These are phyloP conservation scores for Hypoxylon fragiforme DNA, from an alignment of 495 filamentous ascomycete genomes.

Conservation along the genomic window DNA sequence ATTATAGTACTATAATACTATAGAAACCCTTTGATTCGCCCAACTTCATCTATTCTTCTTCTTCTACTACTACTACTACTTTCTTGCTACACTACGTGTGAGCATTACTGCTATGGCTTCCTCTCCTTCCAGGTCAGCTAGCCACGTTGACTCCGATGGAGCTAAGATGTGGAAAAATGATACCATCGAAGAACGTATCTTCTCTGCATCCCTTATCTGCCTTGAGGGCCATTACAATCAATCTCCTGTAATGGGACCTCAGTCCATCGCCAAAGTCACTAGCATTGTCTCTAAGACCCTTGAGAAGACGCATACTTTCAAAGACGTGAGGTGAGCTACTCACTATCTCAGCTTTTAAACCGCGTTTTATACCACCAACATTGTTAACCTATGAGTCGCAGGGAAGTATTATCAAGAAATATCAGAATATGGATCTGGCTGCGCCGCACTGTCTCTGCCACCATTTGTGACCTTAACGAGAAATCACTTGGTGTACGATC, in stretches of 20 bases:
- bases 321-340: constrained; percentile 54
- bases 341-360: neutral
- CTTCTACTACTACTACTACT: neutral
- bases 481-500: constrained; percentile 57
- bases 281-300: constrained; percentile 55
- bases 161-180: constrained; percentile 28
- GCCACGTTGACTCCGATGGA: constrained; percentile 12
- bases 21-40: no score
- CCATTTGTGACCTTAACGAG: constrained; percentile 63
- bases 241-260: constrained; percentile 51
- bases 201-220: constrained; percentile 55
- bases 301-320: constrained; percentile 55
- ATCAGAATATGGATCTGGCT: constrained; percentile 74
- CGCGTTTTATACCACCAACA: neutral
- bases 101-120: constrained; percentile 19
- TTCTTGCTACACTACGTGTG: neutral
- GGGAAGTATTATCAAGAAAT: constrained; percentile 59
- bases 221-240: constrained; percentile 60
- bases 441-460: constrained; percentile 46
- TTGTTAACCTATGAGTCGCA: constrained; percentile 30
- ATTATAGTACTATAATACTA: no score
- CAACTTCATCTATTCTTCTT: neutral
- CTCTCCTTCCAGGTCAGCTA: constrained; percentile 18
- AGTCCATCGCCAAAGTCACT: constrained; percentile 51
- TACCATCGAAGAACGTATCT: constrained; percentile 58